Base-by-base conservation (phyloP, 73 alveolate species). In the Blepharisma stoltei region DNA sequence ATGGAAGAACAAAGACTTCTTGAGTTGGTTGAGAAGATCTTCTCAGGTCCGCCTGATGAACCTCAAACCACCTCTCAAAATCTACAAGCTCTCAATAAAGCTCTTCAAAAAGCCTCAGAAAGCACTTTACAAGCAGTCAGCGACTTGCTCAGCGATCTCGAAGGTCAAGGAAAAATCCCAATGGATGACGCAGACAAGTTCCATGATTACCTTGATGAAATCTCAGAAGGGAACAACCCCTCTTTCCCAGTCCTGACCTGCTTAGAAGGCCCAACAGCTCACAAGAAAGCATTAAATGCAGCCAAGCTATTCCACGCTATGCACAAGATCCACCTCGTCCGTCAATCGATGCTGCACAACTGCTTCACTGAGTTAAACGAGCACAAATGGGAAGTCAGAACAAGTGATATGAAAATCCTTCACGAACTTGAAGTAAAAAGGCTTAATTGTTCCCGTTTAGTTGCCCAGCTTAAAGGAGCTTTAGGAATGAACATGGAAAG, bases 41-140 rank as follows among this genome's bases (percentile, higher is more conserved):
- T 60, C 18, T 20, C 73, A 18, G 73, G 73, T 8, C 38, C 46
- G 37, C 73, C 73, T 60, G 73, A 38, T n/a, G 73, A 60, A 8
- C 48, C 73, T 20, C 38, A 60, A 14, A 32, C 41, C 41, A 32
- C 41, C 41, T 32, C 41, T 32, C 41, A 60, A 25, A 25, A 11
- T 38, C 23, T 20, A 14, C 49, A 25, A 38, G 23, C 14, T 8
- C 73, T 60, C 18, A n/a, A 60, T 60, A 38, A 60, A 18, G 23
- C 37, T 38, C 73, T 60, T 60, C 14, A 14, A 9, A 14, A 60
- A 25, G 73, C 73, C 46, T 14, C 14, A 8, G 49, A 60, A 20
- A 9, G 46, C 14, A 60, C 73, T 9, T 14, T 60, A 20, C 37
- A 38, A 20, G 73, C 73, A 20, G 73, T 25, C 46, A 60, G 23